Evolutionary conservation across 2,329 filamentous ascomycete species (phyloP).

Genomic region (Penicillium expansum): DNA sequence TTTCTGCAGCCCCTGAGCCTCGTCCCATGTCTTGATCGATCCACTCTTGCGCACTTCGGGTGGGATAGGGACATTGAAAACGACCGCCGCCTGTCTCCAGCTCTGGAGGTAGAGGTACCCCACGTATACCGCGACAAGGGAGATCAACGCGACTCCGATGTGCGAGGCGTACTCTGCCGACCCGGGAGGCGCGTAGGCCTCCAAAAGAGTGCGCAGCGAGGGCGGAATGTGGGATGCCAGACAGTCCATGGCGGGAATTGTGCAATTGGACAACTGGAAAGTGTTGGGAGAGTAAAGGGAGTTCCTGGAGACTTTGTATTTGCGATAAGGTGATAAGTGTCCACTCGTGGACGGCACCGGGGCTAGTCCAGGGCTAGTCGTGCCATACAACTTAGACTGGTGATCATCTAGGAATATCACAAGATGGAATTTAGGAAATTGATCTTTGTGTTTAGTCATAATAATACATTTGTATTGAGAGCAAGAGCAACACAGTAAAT

Average conservation of each 20-base stretch:
- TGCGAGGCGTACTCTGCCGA: constrained; percentile 22
- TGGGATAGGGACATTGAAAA: constrained; percentile 41
- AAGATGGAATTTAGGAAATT: not conserved
- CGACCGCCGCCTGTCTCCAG: constrained; percentile 34
- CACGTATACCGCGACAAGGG: constrained; percentile 32
- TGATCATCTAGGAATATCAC: not conserved
- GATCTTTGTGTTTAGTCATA: not conserved
- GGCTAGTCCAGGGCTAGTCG: not conserved
- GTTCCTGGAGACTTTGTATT: constrained; percentile 17
- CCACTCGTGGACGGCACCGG: not conserved
- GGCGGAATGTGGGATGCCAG: constrained; percentile 24
- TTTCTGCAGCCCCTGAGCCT: constrained; percentile 33
- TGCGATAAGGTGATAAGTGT: constrained; percentile 13
- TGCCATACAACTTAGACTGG: not conserved
- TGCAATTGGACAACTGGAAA: constrained; percentile 17
- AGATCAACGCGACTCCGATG: constrained; percentile 28
- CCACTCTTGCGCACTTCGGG: constrained; percentile 33
- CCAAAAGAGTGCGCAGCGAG: constrained; percentile 19
- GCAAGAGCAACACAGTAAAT: not conserved
- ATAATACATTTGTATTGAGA: not conserved
- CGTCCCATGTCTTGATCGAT: constrained; percentile 37
- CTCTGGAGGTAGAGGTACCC: constrained; percentile 32
- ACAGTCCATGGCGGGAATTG: constrained; percentile 25
- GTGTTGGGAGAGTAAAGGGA: constrained; percentile 40
- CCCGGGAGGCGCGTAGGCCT: constrained; percentile 13